Evolutionary conservation across 1,284 basidiomycete genomes (phyloP).

Genomic region (Veloboletus limbatus): DNA sequence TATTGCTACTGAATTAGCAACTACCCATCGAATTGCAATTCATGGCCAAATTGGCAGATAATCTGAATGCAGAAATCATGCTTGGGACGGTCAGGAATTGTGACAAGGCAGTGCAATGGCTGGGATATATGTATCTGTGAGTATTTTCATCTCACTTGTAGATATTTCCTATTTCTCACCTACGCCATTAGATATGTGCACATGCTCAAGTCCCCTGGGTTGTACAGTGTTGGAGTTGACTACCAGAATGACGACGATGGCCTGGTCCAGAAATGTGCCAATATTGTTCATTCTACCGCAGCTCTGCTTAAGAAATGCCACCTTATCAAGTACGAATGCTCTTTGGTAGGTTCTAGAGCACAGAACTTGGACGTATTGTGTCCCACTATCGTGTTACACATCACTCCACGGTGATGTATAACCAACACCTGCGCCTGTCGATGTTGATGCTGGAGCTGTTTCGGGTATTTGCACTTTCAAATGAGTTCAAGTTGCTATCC

Average conservation of each 20-base stretch:
- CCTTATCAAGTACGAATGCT: slow-evolving; percentile 91
- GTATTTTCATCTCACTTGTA: slow-evolving; percentile 32
- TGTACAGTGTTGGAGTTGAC: slow-evolving; percentile 90
- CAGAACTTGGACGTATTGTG: slow-evolving; percentile 92
- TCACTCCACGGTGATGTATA: slow-evolving; percentile 95
- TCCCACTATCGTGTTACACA: slow-evolving; percentile 98
- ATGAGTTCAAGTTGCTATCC: slow-evolving; percentile 95
- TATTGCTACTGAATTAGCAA: slow-evolving; percentile 92
- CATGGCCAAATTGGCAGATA: slow-evolving; percentile 90
- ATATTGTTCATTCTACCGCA: slow-evolving; percentile 93
- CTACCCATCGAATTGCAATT: slow-evolving; percentile 97
- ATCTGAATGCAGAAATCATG: slow-evolving; percentile 97
- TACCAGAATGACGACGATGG: slow-evolving; percentile 85
- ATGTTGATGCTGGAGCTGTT: slow-evolving; percentile 92
- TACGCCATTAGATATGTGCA: slow-evolving; percentile 77
- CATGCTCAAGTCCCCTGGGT: slow-evolving; percentile 86
- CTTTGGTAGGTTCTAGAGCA: slow-evolving; percentile 86
- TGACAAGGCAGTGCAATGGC: slow-evolving; percentile 97
- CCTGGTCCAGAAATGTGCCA: slow-evolving; percentile 91
- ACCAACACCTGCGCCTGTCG: slow-evolving; percentile 87
- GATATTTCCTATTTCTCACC: slow-evolving; percentile 10
- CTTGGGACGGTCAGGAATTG: slow-evolving; percentile 93
- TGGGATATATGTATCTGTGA: slow-evolving; percentile 91
- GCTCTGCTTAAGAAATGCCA: slow-evolving; percentile 93
- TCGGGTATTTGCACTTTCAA: slow-evolving; percentile 93